Conservation (phyloP, 345 rosid species). For the Syzygium oleosum region DNA sequence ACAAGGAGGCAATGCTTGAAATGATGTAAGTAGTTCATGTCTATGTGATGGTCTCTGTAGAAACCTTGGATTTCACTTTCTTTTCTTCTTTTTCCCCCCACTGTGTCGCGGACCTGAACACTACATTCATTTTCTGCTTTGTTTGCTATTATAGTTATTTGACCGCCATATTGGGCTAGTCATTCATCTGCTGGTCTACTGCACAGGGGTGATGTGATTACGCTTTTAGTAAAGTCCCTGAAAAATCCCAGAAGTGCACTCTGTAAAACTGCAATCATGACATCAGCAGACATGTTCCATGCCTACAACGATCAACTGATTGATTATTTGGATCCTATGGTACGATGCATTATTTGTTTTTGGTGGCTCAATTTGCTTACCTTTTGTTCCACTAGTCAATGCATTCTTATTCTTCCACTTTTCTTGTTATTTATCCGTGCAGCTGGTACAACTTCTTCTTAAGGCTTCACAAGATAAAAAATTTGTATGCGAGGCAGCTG, state of each 20-base stretch:
- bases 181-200: background rate
- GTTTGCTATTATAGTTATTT: background rate
- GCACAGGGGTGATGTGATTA: slow-evolving; percentile 59
- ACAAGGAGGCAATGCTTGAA: slow-evolving; percentile 53
- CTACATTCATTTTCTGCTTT: background rate
- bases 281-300: slow-evolving; percentile 69
- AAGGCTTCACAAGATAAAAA: slow-evolving; percentile 94
- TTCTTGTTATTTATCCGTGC: slow-evolving; percentile 13
- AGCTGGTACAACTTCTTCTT: slow-evolving; percentile 92
- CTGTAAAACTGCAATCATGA: slow-evolving; percentile 94
- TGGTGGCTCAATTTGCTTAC: background rate
- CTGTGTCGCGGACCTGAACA: background rate
- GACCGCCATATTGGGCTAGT: background rate
- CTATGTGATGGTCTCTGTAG: background rate
- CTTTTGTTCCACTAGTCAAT: background rate
- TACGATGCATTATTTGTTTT: slow-evolving; percentile 9
- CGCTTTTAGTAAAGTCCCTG: slow-evolving; percentile 75
- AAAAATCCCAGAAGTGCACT: slow-evolving; percentile 98
- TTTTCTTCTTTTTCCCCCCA: background rate
- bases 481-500: slow-evolving; percentile 97
- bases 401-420: background rate
- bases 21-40: slow-evolving; percentile 51
- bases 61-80: background rate
- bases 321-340: slow-evolving; percentile 78
- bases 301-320: slow-evolving; percentile 60